Evolutionary conservation across 331 rosid genomes (phyloP).

Genomic region (Pyrus hybrid): DNA sequence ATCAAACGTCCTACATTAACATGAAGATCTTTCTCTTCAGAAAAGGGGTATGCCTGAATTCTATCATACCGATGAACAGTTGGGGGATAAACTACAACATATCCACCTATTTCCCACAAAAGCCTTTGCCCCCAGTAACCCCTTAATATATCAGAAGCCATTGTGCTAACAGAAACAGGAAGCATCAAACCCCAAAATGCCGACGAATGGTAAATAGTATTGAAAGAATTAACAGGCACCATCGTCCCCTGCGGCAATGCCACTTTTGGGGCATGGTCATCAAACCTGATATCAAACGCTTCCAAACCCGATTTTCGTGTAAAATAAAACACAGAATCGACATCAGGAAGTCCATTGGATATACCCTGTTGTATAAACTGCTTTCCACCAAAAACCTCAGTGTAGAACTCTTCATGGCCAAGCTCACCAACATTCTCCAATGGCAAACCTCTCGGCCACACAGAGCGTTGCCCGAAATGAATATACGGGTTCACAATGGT

Average conservation of each 20-base stretch:
- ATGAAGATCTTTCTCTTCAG: conserved; percentile 96
- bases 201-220: conserved; percentile 69
- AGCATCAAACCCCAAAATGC: conserved; percentile 99
- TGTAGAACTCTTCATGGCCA: conserved; percentile 82
- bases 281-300: conserved; percentile 68
- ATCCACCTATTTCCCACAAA: conserved; percentile 95
- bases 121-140: conserved; percentile 97
- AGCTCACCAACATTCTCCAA: conserved; percentile 87
- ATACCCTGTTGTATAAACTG: conserved; percentile 92
- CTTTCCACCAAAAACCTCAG: conserved; percentile 78
- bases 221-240: conserved; percentile 85
- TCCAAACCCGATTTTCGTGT: conserved; percentile 75
- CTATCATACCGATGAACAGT: conserved; percentile 73
- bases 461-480: conserved; percentile 95
- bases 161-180: conserved; percentile 83
- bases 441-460: conserved; percentile 97
- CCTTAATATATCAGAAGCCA: conserved; percentile 93
- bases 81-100: conserved; percentile 85
- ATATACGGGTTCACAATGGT: conserved; percentile 78
- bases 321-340: conserved; percentile 85
- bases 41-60: conserved; percentile 76
- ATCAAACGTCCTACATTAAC: conserved; percentile 81
- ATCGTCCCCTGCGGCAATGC: conserved; percentile 83
- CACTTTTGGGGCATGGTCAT: conserved; percentile 74
- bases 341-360: conserved; percentile 89